phyloP scores from a whole-genome alignment of 352 stramenopile species.

The Pythium insidiosum region DNA sequence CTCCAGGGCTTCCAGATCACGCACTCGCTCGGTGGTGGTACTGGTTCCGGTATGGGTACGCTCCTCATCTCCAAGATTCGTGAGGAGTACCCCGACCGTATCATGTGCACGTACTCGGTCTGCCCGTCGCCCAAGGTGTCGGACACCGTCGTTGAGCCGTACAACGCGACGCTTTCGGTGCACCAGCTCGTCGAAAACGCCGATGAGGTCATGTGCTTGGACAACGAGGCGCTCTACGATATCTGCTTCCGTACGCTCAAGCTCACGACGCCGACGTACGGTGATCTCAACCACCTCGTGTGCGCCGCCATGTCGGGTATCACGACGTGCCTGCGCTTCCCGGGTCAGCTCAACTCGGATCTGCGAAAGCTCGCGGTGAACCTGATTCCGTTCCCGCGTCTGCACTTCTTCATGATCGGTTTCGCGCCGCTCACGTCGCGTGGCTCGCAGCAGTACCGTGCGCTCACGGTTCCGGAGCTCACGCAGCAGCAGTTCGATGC shows the following conservation, averaged over 20 bases:
- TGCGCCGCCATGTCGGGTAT: constrained; percentile 98
- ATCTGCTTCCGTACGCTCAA: constrained; percentile 99
- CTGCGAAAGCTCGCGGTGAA: constrained; percentile 98
- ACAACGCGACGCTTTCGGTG: constrained; percentile 99
- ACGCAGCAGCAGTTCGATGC: constrained; percentile 99
- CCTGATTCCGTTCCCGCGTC: constrained; percentile 98
- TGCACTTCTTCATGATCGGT: constrained; percentile 99
- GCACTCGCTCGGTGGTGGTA: constrained; percentile 99
- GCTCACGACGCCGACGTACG: constrained; percentile 97
- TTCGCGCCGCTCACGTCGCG: constrained; percentile 96
- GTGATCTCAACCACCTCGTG: constrained; percentile 99
- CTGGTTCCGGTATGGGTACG: constrained; percentile 98
- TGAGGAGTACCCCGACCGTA: constrained; percentile 98
- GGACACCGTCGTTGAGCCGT: constrained; percentile 99
- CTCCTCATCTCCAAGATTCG: constrained; percentile 98
- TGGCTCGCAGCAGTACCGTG: constrained; percentile 97
- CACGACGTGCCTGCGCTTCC: constrained; percentile 98
- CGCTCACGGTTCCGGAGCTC: constrained; percentile 96
- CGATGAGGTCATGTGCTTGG: constrained; percentile 98
- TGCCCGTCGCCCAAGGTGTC: constrained; percentile 98
- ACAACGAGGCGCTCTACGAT: constrained; percentile 99
- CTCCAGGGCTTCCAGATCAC: constrained; percentile 99
- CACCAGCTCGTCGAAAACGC: constrained; percentile 99
- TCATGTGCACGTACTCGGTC: constrained; percentile 99
- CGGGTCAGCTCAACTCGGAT: constrained; percentile 98